Evolutionary conservation across 208 protist genomes (phyloP), one percentile per base, ranked within the genome.

Genomic region (Trypanosoma lewisi): DNA sequence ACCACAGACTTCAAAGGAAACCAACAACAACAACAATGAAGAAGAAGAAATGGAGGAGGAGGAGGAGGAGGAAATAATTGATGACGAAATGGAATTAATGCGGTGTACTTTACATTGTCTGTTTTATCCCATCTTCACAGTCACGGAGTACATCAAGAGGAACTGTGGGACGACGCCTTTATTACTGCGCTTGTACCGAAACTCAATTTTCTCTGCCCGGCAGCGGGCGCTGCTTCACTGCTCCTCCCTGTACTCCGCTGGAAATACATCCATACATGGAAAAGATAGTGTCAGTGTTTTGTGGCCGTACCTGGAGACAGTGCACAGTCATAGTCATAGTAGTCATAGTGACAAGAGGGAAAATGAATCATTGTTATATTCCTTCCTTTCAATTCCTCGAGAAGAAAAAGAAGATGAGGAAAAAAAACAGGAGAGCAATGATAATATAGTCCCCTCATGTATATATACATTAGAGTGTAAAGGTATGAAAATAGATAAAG

Each of bases 171-270:
- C 81, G 8, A 54, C 64, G 8, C 79, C 79, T 36, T 74, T 83
- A 42, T 33, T 90, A 2, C 33, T 59, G 11, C 69, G 87, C 3
- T 48, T 84, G 23, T 79, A 84, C 44, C 65, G 78, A 42, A 93
- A 93, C 50, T 77, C 87, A 17, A 70, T 93, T 41, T 89, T 85
- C n/a, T n/a, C n/a, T 63, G 48, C 77, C 17, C 28, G 73, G 8
- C 77, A 77, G n/a, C 50, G 30, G 17, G 52, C 77, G 1, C 61
- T 73, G 19, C 57, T 87, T 47, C 31, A 55, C 34, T 33, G 8
- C 21, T 58, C 25, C 16, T 8, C 16, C 11, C 49, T 61, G 21
- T 64, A 21, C 30, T 6, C 1, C 3, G 9, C 1, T 23, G 30
- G 0, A 49, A 19, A 41, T 41, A n/a, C 17, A 19, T 16, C 8